phyloP scores from a whole-genome alignment of 257 asterid genomes.

The Solanum infundibuliforme region DNA sequence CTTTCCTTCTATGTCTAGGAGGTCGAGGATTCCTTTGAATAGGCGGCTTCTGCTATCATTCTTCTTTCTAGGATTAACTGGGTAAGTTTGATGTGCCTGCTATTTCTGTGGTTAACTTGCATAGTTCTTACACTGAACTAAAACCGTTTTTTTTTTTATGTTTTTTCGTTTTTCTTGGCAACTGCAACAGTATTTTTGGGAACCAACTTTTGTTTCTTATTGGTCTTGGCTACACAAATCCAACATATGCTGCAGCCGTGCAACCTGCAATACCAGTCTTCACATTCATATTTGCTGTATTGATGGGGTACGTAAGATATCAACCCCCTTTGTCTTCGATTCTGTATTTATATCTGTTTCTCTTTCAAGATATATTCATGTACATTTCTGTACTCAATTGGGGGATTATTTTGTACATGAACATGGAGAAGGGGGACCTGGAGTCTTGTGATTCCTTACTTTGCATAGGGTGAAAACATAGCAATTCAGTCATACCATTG shows the following conservation, averaged over 20 bases:
- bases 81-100: constrained; percentile 40
- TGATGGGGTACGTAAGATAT: constrained; percentile 68
- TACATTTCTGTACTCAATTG: neutral
- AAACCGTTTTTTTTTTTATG: neutral
- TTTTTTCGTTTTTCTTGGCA: constrained; percentile 1
- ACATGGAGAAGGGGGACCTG: neutral
- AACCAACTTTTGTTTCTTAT: constrained; percentile 91
- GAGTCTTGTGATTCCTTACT: neutral
- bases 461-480: neutral
- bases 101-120: neutral
- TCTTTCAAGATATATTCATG: neutral
- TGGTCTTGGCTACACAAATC: constrained; percentile 96
- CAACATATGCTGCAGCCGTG: constrained; percentile 92
- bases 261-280: constrained; percentile 97
- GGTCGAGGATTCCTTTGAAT: constrained; percentile 58
- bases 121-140: neutral
- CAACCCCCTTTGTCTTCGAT: neutral
- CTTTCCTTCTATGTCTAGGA: constrained; percentile 35
- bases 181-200: constrained; percentile 65
- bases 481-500: neutral
- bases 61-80: constrained; percentile 94
- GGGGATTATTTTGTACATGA: neutral
- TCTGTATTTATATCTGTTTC: neutral
- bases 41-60: constrained; percentile 54
- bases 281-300: constrained; percentile 76